A percentile compares a stretch with the other conserved stretches of the same genome.
phyloP scores from a whole-genome alignment of 257 asterid species.

The Phtheirospermum japonicum region DNA sequence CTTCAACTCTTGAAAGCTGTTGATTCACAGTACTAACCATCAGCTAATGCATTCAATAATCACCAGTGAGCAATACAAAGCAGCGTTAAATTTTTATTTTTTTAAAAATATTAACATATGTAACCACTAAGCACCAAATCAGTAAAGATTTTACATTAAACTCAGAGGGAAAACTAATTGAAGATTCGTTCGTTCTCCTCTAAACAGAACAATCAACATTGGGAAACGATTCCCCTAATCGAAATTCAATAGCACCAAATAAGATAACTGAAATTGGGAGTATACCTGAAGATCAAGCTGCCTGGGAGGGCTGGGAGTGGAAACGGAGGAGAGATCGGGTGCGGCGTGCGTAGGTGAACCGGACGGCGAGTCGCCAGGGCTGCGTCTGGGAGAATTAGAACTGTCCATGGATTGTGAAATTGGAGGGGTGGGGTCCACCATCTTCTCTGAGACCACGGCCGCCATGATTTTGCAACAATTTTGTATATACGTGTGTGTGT shows the following conservation, averaged over 20 bases:
- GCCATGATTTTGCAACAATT: conserved; percentile 40
- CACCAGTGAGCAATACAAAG: neutral
- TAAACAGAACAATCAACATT: neutral
- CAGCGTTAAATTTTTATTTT: no score
- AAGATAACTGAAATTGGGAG: conserved; percentile 12
- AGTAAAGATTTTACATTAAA: neutral
- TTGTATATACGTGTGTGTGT: neutral
- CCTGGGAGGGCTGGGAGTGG: conserved; percentile 47
- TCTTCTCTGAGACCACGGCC: conserved; percentile 52
- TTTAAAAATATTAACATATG: no score
- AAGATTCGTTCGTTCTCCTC: neutral
- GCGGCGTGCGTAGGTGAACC: conserved; percentile 34
- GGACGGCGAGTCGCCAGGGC: conserved; percentile 39
- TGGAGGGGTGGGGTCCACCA: conserved; percentile 50
- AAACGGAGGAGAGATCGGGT: conserved; percentile 42
- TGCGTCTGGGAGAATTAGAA: conserved; percentile 36
- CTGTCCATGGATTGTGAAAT: conserved; percentile 47
- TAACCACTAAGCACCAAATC: neutral
- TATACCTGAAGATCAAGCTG: conserved; percentile 57
- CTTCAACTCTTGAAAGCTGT: conserved; percentile 68
- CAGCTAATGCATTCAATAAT: conserved; percentile 26
- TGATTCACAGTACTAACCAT: conserved; percentile 33
- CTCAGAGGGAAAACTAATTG: conserved; percentile 17
- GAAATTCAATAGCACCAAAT: conserved; percentile 4
- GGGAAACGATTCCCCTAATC: neutral